phyloP scores from a whole-genome alignment of 805 yeast species.

The Naumovozyma castellii region DNA sequence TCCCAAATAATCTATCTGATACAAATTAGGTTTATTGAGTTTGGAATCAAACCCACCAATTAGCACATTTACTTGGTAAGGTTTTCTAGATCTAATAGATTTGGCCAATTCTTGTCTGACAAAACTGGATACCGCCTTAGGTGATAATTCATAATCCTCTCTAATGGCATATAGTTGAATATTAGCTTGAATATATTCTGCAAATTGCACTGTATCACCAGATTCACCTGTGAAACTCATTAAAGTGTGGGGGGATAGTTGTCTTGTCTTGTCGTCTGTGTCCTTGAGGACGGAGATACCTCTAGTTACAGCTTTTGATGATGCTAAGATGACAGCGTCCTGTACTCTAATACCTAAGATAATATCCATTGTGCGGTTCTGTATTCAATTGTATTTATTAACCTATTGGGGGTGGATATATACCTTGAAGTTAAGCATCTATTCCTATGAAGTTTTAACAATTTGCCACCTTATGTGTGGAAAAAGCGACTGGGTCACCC shows the following conservation, averaged over 20 bases:
- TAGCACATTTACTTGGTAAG: conserved; percentile 87
- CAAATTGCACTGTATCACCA: conserved; percentile 93
- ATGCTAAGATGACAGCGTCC: conserved; percentile 78
- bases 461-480: neutral
- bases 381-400: neutral
- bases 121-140: conserved; percentile 80
- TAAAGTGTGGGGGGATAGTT: conserved; percentile 62
- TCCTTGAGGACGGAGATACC: conserved; percentile 77
- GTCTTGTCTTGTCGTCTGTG: conserved; percentile 71
- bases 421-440: too few species aligned
- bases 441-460: too few species aligned
- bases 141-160: conserved; percentile 70
- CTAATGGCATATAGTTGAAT: conserved; percentile 81
- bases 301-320: conserved; percentile 90
- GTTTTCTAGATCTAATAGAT: conserved; percentile 85
- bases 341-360: conserved; percentile 75
- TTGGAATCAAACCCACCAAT: conserved; percentile 72
- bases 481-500: neutral
- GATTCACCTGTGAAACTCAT: conserved; percentile 92
- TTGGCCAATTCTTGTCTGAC: conserved; percentile 82
- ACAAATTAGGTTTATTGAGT: conserved; percentile 52
- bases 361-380: conserved; percentile 59
- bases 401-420: too few species aligned
- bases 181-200: conserved; percentile 89
- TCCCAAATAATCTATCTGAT: conserved; percentile 91